Evolutionary conservation across 1,139 yeast species (phyloP).

Genomic region (Yamadazyma blattariae): DNA sequence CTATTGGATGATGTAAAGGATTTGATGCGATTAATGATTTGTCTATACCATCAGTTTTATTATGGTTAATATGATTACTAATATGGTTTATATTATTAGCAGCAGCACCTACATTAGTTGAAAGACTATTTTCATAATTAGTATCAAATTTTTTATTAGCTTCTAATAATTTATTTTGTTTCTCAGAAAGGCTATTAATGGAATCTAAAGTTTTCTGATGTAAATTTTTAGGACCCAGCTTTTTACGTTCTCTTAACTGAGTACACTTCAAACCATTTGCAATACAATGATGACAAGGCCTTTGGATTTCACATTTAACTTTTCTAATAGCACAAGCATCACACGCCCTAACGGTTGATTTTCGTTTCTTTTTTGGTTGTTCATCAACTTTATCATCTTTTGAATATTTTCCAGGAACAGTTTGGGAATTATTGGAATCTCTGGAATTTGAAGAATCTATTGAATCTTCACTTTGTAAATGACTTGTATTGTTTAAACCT

Average conservation of each 20-base stretch:
- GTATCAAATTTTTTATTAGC: constrained; percentile 11
- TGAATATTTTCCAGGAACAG: background rate
- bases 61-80: too few relatives aligned
- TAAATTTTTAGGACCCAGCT: constrained; percentile 42
- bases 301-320: constrained; percentile 36
- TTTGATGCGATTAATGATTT: constrained; percentile 13
- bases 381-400: background rate
- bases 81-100: too few relatives aligned
- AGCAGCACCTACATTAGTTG: too few relatives aligned
- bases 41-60: background rate
- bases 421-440: background rate
- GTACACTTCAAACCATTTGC: constrained; percentile 38
- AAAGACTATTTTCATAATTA: constrained; percentile 8
- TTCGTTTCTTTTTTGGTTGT: constrained; percentile 21
- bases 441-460: background rate
- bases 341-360: constrained; percentile 31
- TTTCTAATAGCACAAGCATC: constrained; percentile 47
- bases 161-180: constrained; percentile 6
- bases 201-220: constrained; percentile 37
- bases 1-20: constrained; percentile 16
- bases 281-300: constrained; percentile 42
- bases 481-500: background rate
- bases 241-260: constrained; percentile 34
- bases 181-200: constrained; percentile 25
- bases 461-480: constrained; percentile 5